Base-by-base conservation (phyloP, 2,329 filamentous ascomycete genomes). In the Pochonia chlamydosporia region DNA sequence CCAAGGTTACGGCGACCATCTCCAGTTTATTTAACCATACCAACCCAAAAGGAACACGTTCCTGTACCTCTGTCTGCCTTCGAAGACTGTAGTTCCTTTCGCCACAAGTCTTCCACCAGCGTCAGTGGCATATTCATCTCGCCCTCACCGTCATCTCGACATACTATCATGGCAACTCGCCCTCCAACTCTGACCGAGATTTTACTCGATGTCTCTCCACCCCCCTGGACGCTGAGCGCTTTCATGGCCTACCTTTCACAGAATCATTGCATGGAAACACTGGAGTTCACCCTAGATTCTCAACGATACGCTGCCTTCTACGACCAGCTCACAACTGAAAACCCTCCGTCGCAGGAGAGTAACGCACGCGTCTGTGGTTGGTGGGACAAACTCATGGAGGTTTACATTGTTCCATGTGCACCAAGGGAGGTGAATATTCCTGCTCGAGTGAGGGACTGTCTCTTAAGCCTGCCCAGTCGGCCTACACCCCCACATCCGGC, bases 161-260 rank as follows among this genome's bases (percentile, higher is more conserved):
- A 56, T 51, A 56, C 52, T 41, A 63, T 62, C 47, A 64, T 64
- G 58, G 57, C 60, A 16, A 54, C 61, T 43, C 56, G 57, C 16
- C 71, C 69, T 24, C 92, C 89, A 37, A 86, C 89, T 25, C 74
- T 99, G 43, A 79, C 84, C 49, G 92, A 97, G 59, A 95, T 99
- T 24, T 79, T 99, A 39, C 80, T 87, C 54, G 93, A 96, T 68
- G 81, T 80, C 39, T 88, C 93, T 30, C 83, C 88, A 8, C 84
- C 89, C 35, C 93, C 93, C 56, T 97, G 89, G 78, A 96, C 91
- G 0, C 75, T 96, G 8, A 84, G 82, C 50, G 92, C 92, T 26
- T 97, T 97, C 67, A 97, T 93, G 82, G 91, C 91, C 47, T 97
- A 95, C 61, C 78, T 97, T 4, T 96, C 92, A 1, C 91, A 95